Percentiles rank a stretch among this genome's conserved stretches.
phyloP scores from a whole-genome alignment of 352 stramenopile genomes.

The Pythium rishiriense region DNA sequence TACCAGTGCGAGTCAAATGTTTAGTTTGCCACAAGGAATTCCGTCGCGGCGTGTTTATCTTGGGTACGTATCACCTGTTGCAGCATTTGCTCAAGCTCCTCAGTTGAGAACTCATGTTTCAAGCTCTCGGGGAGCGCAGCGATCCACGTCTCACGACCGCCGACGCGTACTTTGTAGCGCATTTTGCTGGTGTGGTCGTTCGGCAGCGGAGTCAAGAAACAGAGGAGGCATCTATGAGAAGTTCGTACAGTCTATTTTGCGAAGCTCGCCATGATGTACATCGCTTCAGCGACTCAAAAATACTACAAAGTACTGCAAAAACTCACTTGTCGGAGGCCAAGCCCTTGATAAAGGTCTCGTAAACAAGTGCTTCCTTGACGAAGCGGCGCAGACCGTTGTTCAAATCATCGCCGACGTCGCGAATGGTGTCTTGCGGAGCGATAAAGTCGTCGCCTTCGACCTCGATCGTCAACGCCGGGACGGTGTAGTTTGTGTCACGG shows the following conservation, averaged over 20 bases:
- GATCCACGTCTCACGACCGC: conserved; percentile 46
- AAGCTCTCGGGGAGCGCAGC: conserved; percentile 49
- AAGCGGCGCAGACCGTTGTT: conserved; percentile 62
- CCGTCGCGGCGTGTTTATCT: too few relatives aligned
- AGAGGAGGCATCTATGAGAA: too few relatives aligned
- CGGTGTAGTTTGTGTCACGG: conserved; percentile 56
- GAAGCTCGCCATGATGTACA: not conserved
- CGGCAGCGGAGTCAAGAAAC: too few relatives aligned
- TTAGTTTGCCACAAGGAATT: too few relatives aligned
- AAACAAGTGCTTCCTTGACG: conserved; percentile 48
- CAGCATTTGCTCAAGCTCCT: conserved; percentile 69
- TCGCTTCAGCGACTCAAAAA: not conserved
- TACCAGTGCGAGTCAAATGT: conserved; percentile 13
- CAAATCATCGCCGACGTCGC: conserved; percentile 50
- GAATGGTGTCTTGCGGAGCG: conserved; percentile 58
- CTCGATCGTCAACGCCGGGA: conserved; percentile 69
- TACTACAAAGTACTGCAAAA: too few relatives aligned
- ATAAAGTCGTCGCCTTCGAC: conserved; percentile 71
- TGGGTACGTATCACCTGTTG: conserved; percentile 44
- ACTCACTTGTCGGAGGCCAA: conserved; percentile 8
- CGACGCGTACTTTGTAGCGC: conserved; percentile 46
- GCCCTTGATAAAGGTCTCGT: conserved; percentile 42
- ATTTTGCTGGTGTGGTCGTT: too few relatives aligned
- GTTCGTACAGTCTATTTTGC: not conserved
- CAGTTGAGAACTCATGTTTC: conserved; percentile 60